Base-by-base conservation (phyloP, 805 yeast species). In the Wickerhamiella galacta region DNA sequence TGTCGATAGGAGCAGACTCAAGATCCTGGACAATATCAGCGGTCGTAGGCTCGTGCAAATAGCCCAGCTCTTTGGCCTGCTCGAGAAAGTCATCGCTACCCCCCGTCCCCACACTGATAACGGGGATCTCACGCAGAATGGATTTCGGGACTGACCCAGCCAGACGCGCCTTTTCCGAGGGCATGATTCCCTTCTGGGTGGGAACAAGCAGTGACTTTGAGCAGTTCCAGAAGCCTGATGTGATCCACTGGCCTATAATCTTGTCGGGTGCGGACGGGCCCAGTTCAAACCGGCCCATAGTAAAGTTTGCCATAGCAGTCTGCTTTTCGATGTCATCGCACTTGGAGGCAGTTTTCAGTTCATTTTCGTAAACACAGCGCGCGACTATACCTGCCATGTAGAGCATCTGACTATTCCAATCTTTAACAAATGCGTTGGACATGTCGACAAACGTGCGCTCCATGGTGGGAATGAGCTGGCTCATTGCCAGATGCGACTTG, bases 391-490 rank as follows among this genome's bases (percentile, higher is more conserved):
- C 63, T 4, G 57, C 54, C 51, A 53, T 48, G 28, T 47, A 52
- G 16, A 58, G 48, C 52, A 58, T 45, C 31, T 56, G 50, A 20
- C 45, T 37, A 38, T 58, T 58, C 63, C 63, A 58, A 32, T 53
- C 59, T 33, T 53, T 55, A 16, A 58, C 63, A 33, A 46, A 49
- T 6, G 51, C 44, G 32, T 58, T 57, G 4, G 62, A 55, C 51
- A 58, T 54, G 39, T 58, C 63, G 1, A 57, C 49, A 1, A 60
- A 60, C 0, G 63, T 57, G 4, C 63, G 48, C 34, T 58, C 63
- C 61, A 58, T 56, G 2, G 63, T 58, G 2, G 63, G 63, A n/a
- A 58, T 53, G 3, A 57, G 40, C 38, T 55, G 60, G 28, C 53
- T 57, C 29, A 57, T 31, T 2, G 59, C 55, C 2, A 58, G 32